Percentiles rank a stretch among this genome's conserved stretches.
Evolutionary conservation across 2,329 filamentous ascomycete genomes (phyloP).

Genomic region (Mollisiaceae sp.): DNA sequence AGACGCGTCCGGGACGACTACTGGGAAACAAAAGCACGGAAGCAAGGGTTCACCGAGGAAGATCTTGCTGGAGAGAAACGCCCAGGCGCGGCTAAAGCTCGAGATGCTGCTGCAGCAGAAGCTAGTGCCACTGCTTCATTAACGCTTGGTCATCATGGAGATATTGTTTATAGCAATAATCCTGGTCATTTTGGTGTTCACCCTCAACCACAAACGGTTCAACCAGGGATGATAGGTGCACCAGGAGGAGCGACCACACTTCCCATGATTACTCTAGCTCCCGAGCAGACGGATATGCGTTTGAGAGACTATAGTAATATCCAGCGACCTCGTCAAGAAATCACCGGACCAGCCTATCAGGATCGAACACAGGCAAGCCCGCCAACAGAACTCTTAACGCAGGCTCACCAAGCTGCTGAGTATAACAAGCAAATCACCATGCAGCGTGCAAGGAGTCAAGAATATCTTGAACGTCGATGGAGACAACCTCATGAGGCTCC

Average conservation of each 20-base stretch:
- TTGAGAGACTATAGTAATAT: conserved; percentile 84
- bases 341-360: conserved; percentile 85
- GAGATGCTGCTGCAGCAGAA: conserved; percentile 77
- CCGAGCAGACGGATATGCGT: conserved; percentile 78
- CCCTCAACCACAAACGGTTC: conserved; percentile 71
- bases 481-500: conserved; percentile 81
- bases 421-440: conserved; percentile 86
- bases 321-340: conserved; percentile 85
- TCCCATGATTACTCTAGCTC: conserved; percentile 81
- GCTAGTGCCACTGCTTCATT: conserved; percentile 60
- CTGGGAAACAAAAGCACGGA: conserved; percentile 96
- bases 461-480: conserved; percentile 84
- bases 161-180: conserved; percentile 86
- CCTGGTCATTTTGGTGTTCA: conserved; percentile 65
- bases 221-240: conserved; percentile 72
- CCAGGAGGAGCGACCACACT: conserved; percentile 73
- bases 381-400: conserved; percentile 79
- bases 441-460: conserved; percentile 77
- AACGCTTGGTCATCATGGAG: conserved; percentile 72
- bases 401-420: conserved; percentile 87
- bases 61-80: conserved; percentile 95
- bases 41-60: conserved; percentile 97
- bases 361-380: conserved; percentile 81
- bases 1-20: conserved; percentile 95
- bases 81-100: conserved; percentile 86